Conservation (phyloP, 2,329 filamentous ascomycete species). For the Cryphonectria japonica region DNA sequence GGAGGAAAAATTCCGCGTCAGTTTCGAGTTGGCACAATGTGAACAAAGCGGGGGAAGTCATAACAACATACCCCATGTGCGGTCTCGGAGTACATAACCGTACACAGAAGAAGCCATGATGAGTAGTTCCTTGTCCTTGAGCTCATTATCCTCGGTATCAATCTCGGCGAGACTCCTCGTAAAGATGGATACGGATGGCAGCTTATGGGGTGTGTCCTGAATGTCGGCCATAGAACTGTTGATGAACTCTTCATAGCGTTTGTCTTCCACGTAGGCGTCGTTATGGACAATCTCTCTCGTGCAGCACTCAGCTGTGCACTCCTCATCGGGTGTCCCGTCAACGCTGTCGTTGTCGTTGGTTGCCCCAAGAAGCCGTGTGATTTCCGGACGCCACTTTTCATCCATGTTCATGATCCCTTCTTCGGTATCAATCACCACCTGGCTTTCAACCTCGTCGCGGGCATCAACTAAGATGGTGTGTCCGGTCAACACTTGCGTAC, state of each 20-base stretch:
- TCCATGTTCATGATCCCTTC: slow-evolving; percentile 1
- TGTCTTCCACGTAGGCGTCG: slow-evolving; percentile 2
- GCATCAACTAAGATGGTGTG: slow-evolving; percentile 3
- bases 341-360: not conserved
- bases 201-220: not conserved
- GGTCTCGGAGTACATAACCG: slow-evolving; percentile 39
- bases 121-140: slow-evolving; percentile 35
- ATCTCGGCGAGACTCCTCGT: not conserved
- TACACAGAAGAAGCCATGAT: slow-evolving; percentile 41
- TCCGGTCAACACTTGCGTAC: no score
- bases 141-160: not conserved
- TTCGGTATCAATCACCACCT: slow-evolving; percentile 37
- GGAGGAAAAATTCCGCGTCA: no score
- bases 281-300: not conserved
- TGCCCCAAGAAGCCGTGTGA: no score
- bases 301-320: slow-evolving; percentile 8
- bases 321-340: not conserved
- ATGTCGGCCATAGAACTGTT: slow-evolving; percentile 2
- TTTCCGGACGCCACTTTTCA: no score
- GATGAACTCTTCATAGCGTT: slow-evolving; percentile 4
- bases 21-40: no score
- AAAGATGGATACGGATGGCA: not conserved
- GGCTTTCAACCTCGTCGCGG: slow-evolving; percentile 36
- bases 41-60: no score
- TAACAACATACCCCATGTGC: slow-evolving; percentile 39